Percentiles rank a stretch among this genome's conserved stretches.
Conservation (phyloP, 2,329 filamentous ascomycete genomes). For the Grosmannia serpens region DNA sequence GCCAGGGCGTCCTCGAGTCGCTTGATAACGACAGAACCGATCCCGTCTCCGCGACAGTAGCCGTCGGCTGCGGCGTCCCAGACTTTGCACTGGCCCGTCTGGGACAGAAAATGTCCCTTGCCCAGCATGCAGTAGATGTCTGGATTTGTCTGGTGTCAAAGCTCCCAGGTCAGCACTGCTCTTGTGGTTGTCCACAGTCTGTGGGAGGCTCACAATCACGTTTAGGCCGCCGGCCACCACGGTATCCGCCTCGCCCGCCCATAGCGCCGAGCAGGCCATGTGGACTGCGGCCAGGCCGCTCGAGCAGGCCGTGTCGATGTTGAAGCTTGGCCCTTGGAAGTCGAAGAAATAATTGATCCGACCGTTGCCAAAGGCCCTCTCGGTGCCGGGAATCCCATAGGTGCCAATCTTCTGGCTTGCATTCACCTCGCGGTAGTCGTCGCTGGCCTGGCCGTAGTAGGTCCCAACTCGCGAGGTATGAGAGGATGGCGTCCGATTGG, state of each 20-base stretch:
- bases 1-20: constrained; percentile 31
- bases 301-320: constrained; percentile 68
- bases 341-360: constrained; percentile 69
- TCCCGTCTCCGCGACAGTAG: constrained; percentile 65
- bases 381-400: constrained; percentile 33
- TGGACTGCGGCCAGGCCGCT: constrained; percentile 63
- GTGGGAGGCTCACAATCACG: no score
- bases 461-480: constrained; percentile 52
- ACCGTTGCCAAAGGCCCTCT: constrained; percentile 33
- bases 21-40: constrained; percentile 33
- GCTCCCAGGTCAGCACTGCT: constrained; percentile 8
- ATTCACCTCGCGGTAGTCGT: constrained; percentile 70
- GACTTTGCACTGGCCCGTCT: constrained; percentile 65
- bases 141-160: constrained; percentile 74
- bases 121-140: constrained; percentile 69
- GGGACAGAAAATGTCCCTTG: constrained; percentile 67
- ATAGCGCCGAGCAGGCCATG: constrained; percentile 59
- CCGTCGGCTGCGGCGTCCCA: constrained; percentile 74
- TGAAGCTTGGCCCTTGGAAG: constrained; percentile 61
- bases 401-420: constrained; percentile 58
- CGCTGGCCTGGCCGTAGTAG: constrained; percentile 64
- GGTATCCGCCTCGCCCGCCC: constrained; percentile 68
- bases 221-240: constrained; percentile 58
- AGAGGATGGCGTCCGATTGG: constrained; percentile 61
- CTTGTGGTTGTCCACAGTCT: no score